These are phyloP conservation scores for Kwoniella dejecticola DNA, from an alignment of 768 basidiomycete genomes.

Conservation along the genomic window DNA sequence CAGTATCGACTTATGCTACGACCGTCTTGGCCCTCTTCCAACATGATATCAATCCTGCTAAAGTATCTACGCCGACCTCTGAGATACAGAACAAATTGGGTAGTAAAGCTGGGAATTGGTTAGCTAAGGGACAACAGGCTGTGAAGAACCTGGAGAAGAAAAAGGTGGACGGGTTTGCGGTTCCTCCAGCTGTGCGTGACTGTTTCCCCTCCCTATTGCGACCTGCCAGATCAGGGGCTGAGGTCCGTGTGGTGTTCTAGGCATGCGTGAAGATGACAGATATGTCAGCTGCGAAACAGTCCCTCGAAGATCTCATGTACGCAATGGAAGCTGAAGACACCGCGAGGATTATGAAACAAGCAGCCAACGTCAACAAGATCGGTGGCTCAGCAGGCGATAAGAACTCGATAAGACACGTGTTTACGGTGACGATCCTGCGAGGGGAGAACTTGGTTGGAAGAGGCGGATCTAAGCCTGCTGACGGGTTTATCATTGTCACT, in stretches of 20 bases:
- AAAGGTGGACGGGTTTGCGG: slow-evolving; percentile 47
- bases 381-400: not conserved
- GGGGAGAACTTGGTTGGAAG: slow-evolving; percentile 48
- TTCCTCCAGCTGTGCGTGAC: slow-evolving; percentile 43
- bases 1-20: slow-evolving; percentile 49
- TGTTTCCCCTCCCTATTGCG: not conserved
- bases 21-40: slow-evolving; percentile 52
- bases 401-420: slow-evolving; percentile 37
- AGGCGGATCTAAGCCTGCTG: slow-evolving; percentile 40
- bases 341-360: slow-evolving; percentile 39
- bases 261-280: slow-evolving; percentile 54
- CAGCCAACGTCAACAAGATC: slow-evolving; percentile 16
- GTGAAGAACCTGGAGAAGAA: slow-evolving; percentile 53
- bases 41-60: slow-evolving; percentile 41
- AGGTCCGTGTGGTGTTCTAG: slow-evolving; percentile 13
- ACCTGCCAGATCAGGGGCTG: no score
- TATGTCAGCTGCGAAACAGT: slow-evolving; percentile 47
- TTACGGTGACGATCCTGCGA: slow-evolving; percentile 45
- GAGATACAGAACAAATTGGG: slow-evolving; percentile 39
- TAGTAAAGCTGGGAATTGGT: slow-evolving; percentile 53
- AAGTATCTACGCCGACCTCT: slow-evolving; percentile 31
- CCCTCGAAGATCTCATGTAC: slow-evolving; percentile 45
- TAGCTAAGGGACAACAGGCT: slow-evolving; percentile 54
- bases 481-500: slow-evolving; percentile 46
- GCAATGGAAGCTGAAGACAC: slow-evolving; percentile 54